Conservation (phyloP, 495 filamentous ascomycete species). For the Cercophora scortea region DNA sequence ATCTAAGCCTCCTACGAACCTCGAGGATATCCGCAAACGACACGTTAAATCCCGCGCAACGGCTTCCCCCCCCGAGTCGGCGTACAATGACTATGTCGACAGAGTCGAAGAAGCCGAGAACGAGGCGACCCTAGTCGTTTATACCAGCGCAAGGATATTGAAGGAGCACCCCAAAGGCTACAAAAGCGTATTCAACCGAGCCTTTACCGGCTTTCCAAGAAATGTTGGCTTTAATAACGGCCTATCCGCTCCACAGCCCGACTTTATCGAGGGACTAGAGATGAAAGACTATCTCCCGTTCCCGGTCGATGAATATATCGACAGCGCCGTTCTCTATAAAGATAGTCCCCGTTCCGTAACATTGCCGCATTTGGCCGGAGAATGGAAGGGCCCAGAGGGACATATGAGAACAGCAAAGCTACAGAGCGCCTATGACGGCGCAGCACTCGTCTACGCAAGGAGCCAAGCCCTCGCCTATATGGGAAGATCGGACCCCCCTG, state of each 20-base stretch:
- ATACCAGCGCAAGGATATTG: conserved; percentile 1
- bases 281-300: conserved; percentile 18
- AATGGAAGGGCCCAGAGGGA: conserved; percentile 16
- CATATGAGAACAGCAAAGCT: conserved; percentile 13
- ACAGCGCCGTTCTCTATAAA: conserved; percentile 17
- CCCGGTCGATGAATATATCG: conserved; percentile 14
- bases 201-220: conserved; percentile 14
- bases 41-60: conserved; percentile 11
- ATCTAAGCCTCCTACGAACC: conserved; percentile 17
- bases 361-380: conserved; percentile 21
- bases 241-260: conserved; percentile 19
- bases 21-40: conserved; percentile 15
- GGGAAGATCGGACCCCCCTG: conserved; percentile 13
- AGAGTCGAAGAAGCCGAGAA: conserved; percentile 10
- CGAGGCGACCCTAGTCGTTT: conserved; percentile 14
- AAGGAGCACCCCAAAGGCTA: conserved; percentile 16
- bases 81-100: conserved; percentile 11
- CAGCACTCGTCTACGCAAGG: conserved; percentile 1
- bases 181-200: conserved; percentile 7
- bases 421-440: conserved; percentile 18
- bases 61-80: conserved; percentile 13
- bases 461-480: conserved; percentile 12
- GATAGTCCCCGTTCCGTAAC: conserved; percentile 14
- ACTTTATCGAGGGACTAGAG: conserved; percentile 21
- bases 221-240: conserved; percentile 19